Evolutionary conservation across 225 moss, liverwort and hornwort genomes (phyloP), one percentile per base, ranked within the genome.

Genomic region (Anthoceros angustus): DNA sequence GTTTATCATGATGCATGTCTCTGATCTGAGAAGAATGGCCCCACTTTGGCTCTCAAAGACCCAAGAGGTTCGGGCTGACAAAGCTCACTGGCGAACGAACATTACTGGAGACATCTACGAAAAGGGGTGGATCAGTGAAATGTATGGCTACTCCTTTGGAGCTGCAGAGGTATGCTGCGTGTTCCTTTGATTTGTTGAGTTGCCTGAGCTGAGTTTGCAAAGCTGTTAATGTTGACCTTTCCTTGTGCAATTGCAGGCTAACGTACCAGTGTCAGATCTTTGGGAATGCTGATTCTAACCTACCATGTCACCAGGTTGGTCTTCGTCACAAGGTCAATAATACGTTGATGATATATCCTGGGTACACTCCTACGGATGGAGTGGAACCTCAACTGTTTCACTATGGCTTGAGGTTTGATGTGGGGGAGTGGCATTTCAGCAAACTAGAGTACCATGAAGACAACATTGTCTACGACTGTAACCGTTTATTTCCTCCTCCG

Each of bases 81-180:
- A 80, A 71, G 80, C 72, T 0, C 95, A 98, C 69, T 98, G 88
- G 88, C 85, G 77, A 42, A 98, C 87, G 63, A 81, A 89, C 70
- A 74, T 88, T 43, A 91, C 91, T 7, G 95, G 95, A 62, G 95
- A 98, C 71, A 72, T 80, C 42, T 98, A 91, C 72, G 83, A 86
- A 71, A 73, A 77, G 70, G 95, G 95, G 40, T 98, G 95, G 95
- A 98, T 98, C 49, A 98, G 95, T 81, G 95, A 98, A 74, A 98
- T 91, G 95, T 91, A 98, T 79, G 95, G 95, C 39, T 98, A 98
- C 62, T 71, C 81, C 23, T 98, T 98, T 73, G 95, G 84, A 70
- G 88, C 55, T 23, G 55, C 55, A 15, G 55, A 55, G 55, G 55
- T 55, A 15, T 55, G 55, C 14, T 23, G 18, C n/a, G 6, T 15